Evolutionary conservation across 345 rosid species (phyloP).

Genomic region (Tarenaya hassleriana): DNA sequence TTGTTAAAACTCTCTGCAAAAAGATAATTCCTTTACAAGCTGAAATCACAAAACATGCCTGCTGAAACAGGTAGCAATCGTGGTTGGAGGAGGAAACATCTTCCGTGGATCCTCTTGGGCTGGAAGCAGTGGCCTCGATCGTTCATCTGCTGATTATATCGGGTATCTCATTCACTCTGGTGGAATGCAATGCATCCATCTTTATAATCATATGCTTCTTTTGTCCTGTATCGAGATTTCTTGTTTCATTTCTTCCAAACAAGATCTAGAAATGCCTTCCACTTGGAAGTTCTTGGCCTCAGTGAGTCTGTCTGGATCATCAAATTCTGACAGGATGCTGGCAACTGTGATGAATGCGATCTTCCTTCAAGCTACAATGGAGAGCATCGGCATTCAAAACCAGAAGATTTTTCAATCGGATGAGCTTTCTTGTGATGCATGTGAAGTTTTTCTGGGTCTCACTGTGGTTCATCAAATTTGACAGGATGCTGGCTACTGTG

Average conservation of each 20-base stretch:
- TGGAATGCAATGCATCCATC: neutral
- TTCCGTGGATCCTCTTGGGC: slow-evolving; percentile 92
- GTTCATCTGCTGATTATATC: slow-evolving; percentile 92
- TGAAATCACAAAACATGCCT: too few relatives aligned
- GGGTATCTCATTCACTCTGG: slow-evolving; percentile 42
- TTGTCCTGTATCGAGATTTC: neutral
- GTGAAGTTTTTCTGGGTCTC: slow-evolving; percentile 2
- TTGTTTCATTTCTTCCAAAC: slow-evolving; percentile 2
- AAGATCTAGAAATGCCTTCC: neutral
- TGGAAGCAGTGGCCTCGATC: slow-evolving; percentile 92
- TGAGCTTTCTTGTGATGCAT: too few relatives aligned
- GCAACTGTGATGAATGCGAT: too few relatives aligned
- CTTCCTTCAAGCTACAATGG: too few relatives aligned
- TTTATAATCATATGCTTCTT: neutral
- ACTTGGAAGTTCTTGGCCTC: too few relatives aligned
- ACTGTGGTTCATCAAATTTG: slow-evolving; percentile 15
- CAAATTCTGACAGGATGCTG: too few relatives aligned
- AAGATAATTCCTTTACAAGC: too few relatives aligned
- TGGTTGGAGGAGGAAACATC: slow-evolving; percentile 94
- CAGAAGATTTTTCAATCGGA: too few relatives aligned
- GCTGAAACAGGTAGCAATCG: slow-evolving; percentile 77
- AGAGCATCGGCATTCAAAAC: too few relatives aligned
- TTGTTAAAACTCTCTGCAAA: too few relatives aligned
- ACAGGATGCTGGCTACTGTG: slow-evolving; percentile 92
- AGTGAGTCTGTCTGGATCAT: too few relatives aligned